phyloP scores from a whole-genome alignment of 108 stramenopile species.

The Cyclotella cryptica region DNA sequence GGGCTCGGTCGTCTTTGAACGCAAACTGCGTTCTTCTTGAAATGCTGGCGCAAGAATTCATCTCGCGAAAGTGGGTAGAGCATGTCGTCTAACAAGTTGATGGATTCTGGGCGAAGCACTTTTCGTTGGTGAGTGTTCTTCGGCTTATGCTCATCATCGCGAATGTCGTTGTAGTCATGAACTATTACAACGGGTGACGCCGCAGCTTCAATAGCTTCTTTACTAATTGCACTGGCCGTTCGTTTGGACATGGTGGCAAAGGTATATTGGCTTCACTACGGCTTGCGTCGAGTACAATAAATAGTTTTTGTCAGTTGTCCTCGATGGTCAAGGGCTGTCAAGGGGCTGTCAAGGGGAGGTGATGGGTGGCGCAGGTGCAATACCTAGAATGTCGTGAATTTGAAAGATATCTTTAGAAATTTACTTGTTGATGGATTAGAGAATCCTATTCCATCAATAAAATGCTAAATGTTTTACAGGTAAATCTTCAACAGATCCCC shows the following conservation, averaged over 20 bases:
- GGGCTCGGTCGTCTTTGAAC: conserved; percentile 28
- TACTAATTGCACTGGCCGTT: neutral
- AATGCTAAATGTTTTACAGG: no score
- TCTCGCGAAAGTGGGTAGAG: conserved; percentile 47
- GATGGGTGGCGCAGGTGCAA: no score
- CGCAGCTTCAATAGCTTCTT: neutral
- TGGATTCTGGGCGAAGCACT: conserved; percentile 39
- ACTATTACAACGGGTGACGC: neutral
- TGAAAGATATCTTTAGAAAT: no score
- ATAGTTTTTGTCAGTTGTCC: no score
- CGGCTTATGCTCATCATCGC: neutral
- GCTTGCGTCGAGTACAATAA: no score
- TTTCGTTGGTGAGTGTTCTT: neutral
- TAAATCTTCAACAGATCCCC: no score
- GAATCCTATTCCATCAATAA: no score
- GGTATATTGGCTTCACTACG: no score
- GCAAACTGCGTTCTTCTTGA: conserved; percentile 65
- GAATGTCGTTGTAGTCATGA: neutral
- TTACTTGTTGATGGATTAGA: no score
- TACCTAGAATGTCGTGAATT: no score
- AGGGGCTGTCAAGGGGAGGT: no score
- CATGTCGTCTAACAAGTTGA: conserved; percentile 41
- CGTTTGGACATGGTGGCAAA: conserved; percentile 1
- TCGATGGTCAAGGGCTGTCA: no score
- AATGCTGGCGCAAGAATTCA: conserved; percentile 46